Conservation (phyloP, 2,329 filamentous ascomycete species). For the Exophiala mesophila region DNA sequence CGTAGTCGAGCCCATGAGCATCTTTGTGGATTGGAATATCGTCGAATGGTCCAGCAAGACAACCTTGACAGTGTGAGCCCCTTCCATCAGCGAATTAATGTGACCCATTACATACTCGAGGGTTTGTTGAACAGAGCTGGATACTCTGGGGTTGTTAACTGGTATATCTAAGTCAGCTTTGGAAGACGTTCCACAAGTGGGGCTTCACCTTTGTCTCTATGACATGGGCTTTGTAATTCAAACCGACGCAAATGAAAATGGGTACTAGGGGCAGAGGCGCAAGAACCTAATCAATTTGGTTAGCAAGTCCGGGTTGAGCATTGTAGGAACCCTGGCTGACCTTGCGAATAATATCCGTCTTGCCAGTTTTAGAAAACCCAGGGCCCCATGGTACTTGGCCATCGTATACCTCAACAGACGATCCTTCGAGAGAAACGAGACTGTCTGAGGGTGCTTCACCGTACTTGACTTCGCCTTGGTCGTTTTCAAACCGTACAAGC, state of each 20-base stretch:
- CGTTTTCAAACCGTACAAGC: conserved; percentile 1
- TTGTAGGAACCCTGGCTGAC: not conserved
- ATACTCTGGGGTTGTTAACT: not conserved
- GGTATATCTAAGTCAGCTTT: not conserved
- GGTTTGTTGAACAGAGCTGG: conserved; percentile 3
- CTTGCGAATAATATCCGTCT: not conserved
- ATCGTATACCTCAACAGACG: not conserved
- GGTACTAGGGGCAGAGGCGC: not conserved
- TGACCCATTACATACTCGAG: not conserved
- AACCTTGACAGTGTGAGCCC: not conserved
- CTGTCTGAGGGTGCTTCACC: not conserved
- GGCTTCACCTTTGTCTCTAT: not conserved
- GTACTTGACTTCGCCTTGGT: conserved; percentile 1
- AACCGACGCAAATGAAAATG: conserved; percentile 1
- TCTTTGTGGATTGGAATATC: conserved; percentile 3
- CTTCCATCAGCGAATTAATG: not conserved
- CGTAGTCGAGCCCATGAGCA: conserved; percentile 2
- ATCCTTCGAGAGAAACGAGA: not conserved
- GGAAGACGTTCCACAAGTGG: not conserved
- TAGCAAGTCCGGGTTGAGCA: not conserved
- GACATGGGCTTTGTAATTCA: conserved; percentile 3
- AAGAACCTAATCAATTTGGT: not conserved
- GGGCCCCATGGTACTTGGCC: not conserved
- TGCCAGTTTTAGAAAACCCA: not conserved
- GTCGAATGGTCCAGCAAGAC: not conserved